Evolutionary conservation across 1,139 yeast species (phyloP).

Genomic region (Pichia sp.): DNA sequence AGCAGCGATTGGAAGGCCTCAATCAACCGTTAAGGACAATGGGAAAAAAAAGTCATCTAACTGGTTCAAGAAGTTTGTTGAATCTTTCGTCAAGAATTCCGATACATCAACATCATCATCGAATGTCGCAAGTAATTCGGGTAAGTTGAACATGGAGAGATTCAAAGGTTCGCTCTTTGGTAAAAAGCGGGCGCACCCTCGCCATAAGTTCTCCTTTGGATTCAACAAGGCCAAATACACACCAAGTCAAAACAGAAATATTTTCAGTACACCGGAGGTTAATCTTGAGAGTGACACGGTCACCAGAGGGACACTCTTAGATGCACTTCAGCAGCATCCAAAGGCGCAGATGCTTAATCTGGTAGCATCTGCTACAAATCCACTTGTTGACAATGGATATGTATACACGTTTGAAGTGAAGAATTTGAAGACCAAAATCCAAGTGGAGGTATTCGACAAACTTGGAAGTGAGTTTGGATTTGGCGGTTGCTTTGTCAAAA

Average conservation of each 20-base stretch:
- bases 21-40: too few species aligned
- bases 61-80: slow-evolving; percentile 21
- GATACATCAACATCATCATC: background rate
- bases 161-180: too few species aligned
- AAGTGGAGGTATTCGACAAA: slow-evolving; percentile 20
- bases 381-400: slow-evolving; percentile 3
- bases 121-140: background rate
- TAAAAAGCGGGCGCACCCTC: too few species aligned
- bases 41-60: slow-evolving; percentile 14
- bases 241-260: background rate
- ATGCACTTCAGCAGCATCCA: slow-evolving; percentile 2
- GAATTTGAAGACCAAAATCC: slow-evolving; percentile 3
- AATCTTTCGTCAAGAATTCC: too few species aligned
- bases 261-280: slow-evolving; percentile 3
- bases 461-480: slow-evolving; percentile 27
- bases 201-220: slow-evolving; percentile 4
- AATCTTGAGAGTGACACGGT: slow-evolving; percentile 18
- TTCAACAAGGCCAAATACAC: slow-evolving; percentile 5
- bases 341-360: slow-evolving; percentile 4
- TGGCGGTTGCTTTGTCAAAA: slow-evolving; percentile 24
- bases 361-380: background rate
- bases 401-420: slow-evolving; percentile 6
- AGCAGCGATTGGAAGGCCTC: too few species aligned
- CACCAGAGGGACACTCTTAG: slow-evolving; percentile 7
- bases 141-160: too few species aligned